phyloP scores from a whole-genome alignment of 768 basidiomycete species.

The Obba rivulosa region DNA sequence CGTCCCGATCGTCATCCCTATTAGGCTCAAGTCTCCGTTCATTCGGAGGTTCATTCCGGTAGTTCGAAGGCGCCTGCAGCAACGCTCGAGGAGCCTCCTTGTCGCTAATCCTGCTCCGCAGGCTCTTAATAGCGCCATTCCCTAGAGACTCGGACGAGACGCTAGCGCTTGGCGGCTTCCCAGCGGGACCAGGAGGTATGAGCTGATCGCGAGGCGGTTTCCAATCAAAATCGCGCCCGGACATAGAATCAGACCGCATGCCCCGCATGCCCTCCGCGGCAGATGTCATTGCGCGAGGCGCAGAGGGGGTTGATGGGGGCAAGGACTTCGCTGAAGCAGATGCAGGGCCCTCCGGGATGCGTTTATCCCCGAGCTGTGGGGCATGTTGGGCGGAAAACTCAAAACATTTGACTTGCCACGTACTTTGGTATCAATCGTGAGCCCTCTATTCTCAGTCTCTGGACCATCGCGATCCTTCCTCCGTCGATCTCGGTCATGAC shows the following conservation, averaged over 20 bases:
- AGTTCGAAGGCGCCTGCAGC: conserved; percentile 37
- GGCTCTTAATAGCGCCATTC: conserved; percentile 25
- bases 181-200: conserved; percentile 14
- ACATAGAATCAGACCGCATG: conserved; percentile 34
- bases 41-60: conserved; percentile 33
- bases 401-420: conserved; percentile 9
- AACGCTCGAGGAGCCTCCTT: conserved; percentile 41
- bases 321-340: conserved; percentile 35
- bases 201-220: conserved; percentile 21
- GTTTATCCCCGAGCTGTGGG: conserved; percentile 46
- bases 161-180: conserved; percentile 8
- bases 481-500: conserved; percentile 63
- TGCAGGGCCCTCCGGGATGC: conserved; percentile 45
- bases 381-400: neutral
- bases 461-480: conserved; percentile 55
- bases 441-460: conserved; percentile 43
- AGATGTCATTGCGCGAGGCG: conserved; percentile 65
- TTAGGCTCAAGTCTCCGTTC: neutral
- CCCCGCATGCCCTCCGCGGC: conserved; percentile 34
- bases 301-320: conserved; percentile 60
- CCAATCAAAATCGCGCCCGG: conserved; percentile 44
- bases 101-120: conserved; percentile 58
- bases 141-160: conserved; percentile 1
- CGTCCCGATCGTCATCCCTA: conserved; percentile 59
- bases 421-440: conserved; percentile 59